Evolutionary conservation across 2,329 filamentous ascomycete genomes (phyloP), one percentile per base, ranked within the genome.

Genomic region (Alternaria triticina): DNA sequence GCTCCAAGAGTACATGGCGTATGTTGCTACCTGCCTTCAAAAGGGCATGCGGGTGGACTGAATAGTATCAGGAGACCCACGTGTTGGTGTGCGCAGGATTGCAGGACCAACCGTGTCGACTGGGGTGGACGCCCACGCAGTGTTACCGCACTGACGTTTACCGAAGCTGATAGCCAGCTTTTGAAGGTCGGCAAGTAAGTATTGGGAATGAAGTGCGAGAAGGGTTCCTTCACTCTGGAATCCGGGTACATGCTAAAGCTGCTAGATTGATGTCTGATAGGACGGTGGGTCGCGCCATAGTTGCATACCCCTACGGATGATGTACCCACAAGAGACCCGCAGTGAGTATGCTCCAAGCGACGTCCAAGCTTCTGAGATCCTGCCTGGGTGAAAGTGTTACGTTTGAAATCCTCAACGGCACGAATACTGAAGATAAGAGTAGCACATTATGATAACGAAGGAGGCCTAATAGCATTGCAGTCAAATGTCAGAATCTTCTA

Each of bases 221-320:
- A 9, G 23, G 28, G 8, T 23, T 23, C 17, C 28, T 36, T 30
- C 11, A 33, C 28, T 51, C 28, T 5, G 20, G 11, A 23, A 51
- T 36, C 5, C 28, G 28, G 17, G 20, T 25, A n/a, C 30, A 27
- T 27, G 28, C 36, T 23, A 40, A 51, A 23, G 17, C 20, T 28
- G 51, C 17, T 56, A 47, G 44, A 30, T n/a, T 49, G 47, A 54
- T 27, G 47, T 59, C 11, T 59, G 13, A n/a, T 50, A 47, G 2
- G 54, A 52, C 36, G n/a, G 55, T 62, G 59, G 59, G 54, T 47
- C 59, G 49, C 44, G 47, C 59, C 57, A 50, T 57, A 30, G 23
- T 25, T 43, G 23, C 46, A 52, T 43, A 40, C 40, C 22, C 54
- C 33, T 33, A 46, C 30, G 28, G 43, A 47, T 64, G 44, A 27